A percentile compares a stretch with the other conserved stretches of the same genome.
Evolutionary conservation across 2,329 filamentous ascomycete genomes (phyloP).

Genomic region (Phialophora verrucosa): DNA sequence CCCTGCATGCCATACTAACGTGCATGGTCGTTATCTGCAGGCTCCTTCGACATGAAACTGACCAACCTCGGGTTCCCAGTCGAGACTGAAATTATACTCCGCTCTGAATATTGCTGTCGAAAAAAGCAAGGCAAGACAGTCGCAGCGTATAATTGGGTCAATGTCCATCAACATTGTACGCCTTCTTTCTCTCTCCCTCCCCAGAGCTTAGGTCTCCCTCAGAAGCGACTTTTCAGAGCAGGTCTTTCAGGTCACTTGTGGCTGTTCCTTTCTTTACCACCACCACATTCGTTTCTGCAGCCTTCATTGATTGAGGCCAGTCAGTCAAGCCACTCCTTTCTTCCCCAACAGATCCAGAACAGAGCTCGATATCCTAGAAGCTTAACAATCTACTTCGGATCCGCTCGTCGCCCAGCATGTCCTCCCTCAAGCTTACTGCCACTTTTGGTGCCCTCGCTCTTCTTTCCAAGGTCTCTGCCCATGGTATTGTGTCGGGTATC

Average conservation of each 20-base stretch:
- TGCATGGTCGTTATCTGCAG: neutral
- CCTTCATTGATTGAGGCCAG: constrained; percentile 36
- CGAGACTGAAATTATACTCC: neutral
- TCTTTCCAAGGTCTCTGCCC: constrained; percentile 47
- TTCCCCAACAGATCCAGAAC: constrained; percentile 15
- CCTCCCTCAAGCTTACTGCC: constrained; percentile 26
- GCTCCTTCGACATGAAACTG: constrained; percentile 27
- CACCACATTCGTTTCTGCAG: constrained; percentile 29
- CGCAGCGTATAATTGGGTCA: constrained; percentile 20
- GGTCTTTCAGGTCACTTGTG: constrained; percentile 35
- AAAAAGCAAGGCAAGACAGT: neutral
- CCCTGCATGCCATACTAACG: constrained; percentile 18
- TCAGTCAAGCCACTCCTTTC: constrained; percentile 15
- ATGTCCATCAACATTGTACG: neutral
- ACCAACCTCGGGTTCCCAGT: constrained; percentile 2
- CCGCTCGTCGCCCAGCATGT: constrained; percentile 16
- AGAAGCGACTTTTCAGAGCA: constrained; percentile 26
- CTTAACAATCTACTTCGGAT: neutral
- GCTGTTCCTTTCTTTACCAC: constrained; percentile 29
- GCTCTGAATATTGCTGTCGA: neutral
- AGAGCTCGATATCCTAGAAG: neutral
- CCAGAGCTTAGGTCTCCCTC: constrained; percentile 25
- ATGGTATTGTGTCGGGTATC: constrained; percentile 47
- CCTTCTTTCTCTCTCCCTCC: neutral
- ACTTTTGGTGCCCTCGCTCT: constrained; percentile 41